Evolutionary conservation across 2,329 filamentous ascomycete genomes (phyloP).

Genomic region (Pseudocercospora macadamiae): DNA sequence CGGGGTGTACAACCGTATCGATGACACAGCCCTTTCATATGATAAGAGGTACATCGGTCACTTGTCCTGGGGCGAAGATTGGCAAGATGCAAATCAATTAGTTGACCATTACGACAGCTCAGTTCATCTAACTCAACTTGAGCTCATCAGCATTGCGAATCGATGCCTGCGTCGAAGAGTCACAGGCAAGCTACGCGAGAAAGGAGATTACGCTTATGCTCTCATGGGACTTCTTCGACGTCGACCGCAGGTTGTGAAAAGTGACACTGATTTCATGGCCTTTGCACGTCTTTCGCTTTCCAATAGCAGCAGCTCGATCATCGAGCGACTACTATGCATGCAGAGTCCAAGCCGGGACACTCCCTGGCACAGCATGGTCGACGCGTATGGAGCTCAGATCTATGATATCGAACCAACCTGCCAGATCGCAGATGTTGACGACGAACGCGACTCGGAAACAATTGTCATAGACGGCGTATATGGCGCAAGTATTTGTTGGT

Average conservation of each 20-base stretch:
- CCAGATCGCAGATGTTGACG: not conserved
- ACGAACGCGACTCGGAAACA: no score
- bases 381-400: not conserved
- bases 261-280: constrained; percentile 3
- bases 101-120: constrained; percentile 5
- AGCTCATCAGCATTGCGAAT: constrained; percentile 6
- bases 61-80: not conserved
- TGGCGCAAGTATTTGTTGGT: constrained; percentile 8
- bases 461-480: constrained; percentile 2
- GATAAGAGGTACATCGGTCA: not conserved
- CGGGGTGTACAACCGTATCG: no score
- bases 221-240: constrained; percentile 1
- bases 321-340: constrained; percentile 3
- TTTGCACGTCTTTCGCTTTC: constrained; percentile 3
- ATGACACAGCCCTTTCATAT: not conserved
- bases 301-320: not conserved
- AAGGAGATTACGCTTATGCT: not conserved
- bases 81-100: not conserved
- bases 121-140: constrained; percentile 4
- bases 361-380: not conserved
- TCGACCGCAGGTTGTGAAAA: not conserved
- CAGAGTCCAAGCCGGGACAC: not conserved
- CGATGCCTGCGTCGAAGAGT: not conserved
- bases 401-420: not conserved
- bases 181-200: not conserved